Evolutionary conservation across 1,284 basidiomycete genomes (phyloP).

Genomic region (Trichosporon sp.): DNA sequence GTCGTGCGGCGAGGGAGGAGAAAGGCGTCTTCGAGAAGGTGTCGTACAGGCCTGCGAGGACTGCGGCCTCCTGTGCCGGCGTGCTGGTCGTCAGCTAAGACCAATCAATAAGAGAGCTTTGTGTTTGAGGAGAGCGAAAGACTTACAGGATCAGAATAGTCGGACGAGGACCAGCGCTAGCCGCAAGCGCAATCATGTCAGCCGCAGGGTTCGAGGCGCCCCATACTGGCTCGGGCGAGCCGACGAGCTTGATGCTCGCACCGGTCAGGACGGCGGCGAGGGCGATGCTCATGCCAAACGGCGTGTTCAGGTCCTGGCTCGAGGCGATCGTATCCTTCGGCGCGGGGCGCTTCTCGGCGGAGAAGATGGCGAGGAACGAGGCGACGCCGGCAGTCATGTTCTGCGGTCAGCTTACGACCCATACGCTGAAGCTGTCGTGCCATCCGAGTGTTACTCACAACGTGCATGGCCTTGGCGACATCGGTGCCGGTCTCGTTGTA

Average conservation of each 20-base stretch:
- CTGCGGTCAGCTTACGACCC: constrained; percentile 16
- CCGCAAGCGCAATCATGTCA: constrained; percentile 24
- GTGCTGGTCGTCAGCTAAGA: constrained; percentile 18
- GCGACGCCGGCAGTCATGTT: constrained; percentile 48
- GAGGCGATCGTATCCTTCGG: constrained; percentile 37
- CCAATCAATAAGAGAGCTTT: background rate
- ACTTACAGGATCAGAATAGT: constrained; percentile 41
- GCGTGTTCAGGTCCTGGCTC: constrained; percentile 35
- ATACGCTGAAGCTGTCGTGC: too few species aligned
- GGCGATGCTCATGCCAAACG: constrained; percentile 44
- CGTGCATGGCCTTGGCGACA: constrained; percentile 37
- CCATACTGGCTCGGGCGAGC: constrained; percentile 14
- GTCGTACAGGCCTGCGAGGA: constrained; percentile 27
- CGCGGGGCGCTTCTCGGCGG: constrained; percentile 45
- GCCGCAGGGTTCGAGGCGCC: constrained; percentile 19
- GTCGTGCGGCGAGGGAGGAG: constrained; percentile 28
- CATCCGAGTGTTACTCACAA: constrained; percentile 21
- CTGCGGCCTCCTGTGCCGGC: constrained; percentile 27
- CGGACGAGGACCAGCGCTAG: constrained; percentile 25
- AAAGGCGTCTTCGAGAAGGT: constrained; percentile 21
- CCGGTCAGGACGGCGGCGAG: constrained; percentile 41
- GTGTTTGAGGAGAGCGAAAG: background rate
- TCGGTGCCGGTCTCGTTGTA: constrained; percentile 20
- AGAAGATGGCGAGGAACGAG: constrained; percentile 43
- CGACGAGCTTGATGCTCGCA: constrained; percentile 38